Evolutionary conservation across 768 basidiomycete species (phyloP).

Genomic region (Boletus sensibilis): DNA sequence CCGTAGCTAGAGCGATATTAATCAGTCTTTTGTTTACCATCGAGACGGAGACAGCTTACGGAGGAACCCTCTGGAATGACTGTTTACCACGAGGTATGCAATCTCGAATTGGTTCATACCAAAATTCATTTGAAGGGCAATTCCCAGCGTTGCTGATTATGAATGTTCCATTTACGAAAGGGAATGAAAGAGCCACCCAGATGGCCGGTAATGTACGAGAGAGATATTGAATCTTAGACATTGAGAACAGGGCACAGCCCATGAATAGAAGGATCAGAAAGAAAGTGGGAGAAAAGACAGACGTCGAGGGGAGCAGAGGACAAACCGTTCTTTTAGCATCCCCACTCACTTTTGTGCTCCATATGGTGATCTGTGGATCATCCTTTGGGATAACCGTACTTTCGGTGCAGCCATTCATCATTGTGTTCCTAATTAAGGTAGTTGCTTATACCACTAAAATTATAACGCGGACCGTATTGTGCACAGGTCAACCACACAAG

Average conservation of each 20-base stretch:
- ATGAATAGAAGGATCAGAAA: background rate
- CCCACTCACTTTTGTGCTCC: constrained; percentile 4
- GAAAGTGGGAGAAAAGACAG: background rate
- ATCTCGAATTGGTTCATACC: constrained; percentile 11
- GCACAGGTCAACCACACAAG: background rate
- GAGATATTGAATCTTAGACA: background rate
- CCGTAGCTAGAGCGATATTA: constrained; percentile 4
- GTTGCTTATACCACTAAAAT: background rate
- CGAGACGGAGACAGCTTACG: constrained; percentile 9
- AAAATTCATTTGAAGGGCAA: constrained; percentile 17
- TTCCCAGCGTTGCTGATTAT: constrained; percentile 6
- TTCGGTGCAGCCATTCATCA: background rate
- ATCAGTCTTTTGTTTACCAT: background rate
- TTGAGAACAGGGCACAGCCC: constrained; percentile 9
- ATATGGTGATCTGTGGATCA: background rate
- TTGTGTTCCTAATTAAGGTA: constrained; percentile 1
- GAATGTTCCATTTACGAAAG: constrained; percentile 3
- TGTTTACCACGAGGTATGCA: constrained; percentile 11
- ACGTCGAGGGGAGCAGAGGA: background rate
- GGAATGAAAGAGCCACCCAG: constrained; percentile 11
- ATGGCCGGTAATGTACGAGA: background rate
- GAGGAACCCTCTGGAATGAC: constrained; percentile 6
- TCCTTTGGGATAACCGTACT: background rate
- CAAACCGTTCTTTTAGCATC: background rate
- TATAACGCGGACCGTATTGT: background rate